Evolutionary conservation across 805 yeast species (phyloP), one percentile per base, ranked within the genome.

Genomic region (Saccharomycopsis selenospora): DNA sequence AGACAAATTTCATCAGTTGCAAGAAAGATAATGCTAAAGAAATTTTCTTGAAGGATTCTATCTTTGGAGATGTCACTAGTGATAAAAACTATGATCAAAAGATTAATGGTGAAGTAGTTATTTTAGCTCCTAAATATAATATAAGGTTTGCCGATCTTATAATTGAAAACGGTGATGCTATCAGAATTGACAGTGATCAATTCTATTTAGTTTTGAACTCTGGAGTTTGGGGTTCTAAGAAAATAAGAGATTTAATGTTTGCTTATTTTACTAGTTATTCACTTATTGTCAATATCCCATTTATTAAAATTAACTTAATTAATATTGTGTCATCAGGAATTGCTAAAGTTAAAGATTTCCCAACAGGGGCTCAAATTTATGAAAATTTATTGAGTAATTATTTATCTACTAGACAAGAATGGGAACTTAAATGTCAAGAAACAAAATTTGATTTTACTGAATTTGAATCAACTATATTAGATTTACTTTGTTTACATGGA

Each of bases 221-320:
- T 14, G 36, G 54, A 8, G 44, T 68, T 25, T 57, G 75, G 3
- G 67, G 70, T 40, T 40, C 67, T 23, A 80, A 81, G 59, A 76
- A 73, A 56, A 79, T 75, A 40, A 82, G 82, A 13, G 73, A 76
- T 49, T 66, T 82, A 4, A 69, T 75, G 41, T 62, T 81, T 47
- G 75, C 89, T 0, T 85, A 81, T 55, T 70, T 87, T 57, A 77
- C 83, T 17, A 79, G 82, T 48, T 93, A 88, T 62, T 84, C 86
- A 58, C 61, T 68, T 33, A 56, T 66, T 6, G 66, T 73, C 22
- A 64, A 76, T 6, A 54, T 80, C 22, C 82, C 85, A 20, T 71
- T 65, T 18, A 69, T 86, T 20, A 85, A 88, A 59, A 63, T 68
- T 40, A 66, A 69, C 25, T 66, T 82, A 3, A 60, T 82, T 50